Percentiles rank a stretch among this genome's conserved stretches.
Evolutionary conservation across 2,329 filamentous ascomycete genomes (phyloP).

Genomic region (Talaromyces marneffei): DNA sequence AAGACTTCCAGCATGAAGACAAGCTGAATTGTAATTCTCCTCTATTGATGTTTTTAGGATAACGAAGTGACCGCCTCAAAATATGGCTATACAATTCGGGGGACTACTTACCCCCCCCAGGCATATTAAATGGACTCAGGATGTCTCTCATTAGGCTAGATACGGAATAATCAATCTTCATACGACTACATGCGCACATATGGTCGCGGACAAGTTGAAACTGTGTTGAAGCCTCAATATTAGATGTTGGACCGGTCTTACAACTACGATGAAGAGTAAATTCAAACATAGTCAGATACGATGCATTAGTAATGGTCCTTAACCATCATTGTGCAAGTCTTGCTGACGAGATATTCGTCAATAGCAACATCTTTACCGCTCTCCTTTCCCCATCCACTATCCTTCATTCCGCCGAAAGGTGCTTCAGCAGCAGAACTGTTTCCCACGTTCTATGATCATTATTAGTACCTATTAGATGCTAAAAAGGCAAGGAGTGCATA

Average conservation of each 20-base stretch:
- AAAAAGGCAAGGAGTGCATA: background rate
- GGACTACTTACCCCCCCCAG: too few relatives aligned
- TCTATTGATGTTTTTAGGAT: too few relatives aligned
- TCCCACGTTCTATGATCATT: constrained; percentile 21
- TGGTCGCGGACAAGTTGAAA: background rate
- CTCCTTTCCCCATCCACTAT: constrained; percentile 28
- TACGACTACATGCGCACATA: background rate
- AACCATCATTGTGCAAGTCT: constrained; percentile 43
- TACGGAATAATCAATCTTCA: too few relatives aligned
- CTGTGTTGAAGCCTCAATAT: too few relatives aligned
- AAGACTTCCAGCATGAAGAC: too few relatives aligned
- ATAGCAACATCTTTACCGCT: constrained; percentile 21
- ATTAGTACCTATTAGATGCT: background rate
- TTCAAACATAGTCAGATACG: background rate
- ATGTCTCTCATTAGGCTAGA: background rate
- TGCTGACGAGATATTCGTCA: constrained; percentile 37
- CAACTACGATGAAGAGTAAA: background rate
- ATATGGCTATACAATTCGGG: too few relatives aligned
- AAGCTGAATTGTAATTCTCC: too few relatives aligned
- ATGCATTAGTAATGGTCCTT: constrained; percentile 14
- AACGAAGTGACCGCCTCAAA: background rate
- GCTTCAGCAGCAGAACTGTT: constrained; percentile 21
- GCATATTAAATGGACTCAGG: too few relatives aligned
- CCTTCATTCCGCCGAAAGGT: constrained; percentile 25
- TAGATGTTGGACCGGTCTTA: too few relatives aligned